Conservation (phyloP, 495 filamentous ascomycete species). For the Tuber brumale region DNA sequence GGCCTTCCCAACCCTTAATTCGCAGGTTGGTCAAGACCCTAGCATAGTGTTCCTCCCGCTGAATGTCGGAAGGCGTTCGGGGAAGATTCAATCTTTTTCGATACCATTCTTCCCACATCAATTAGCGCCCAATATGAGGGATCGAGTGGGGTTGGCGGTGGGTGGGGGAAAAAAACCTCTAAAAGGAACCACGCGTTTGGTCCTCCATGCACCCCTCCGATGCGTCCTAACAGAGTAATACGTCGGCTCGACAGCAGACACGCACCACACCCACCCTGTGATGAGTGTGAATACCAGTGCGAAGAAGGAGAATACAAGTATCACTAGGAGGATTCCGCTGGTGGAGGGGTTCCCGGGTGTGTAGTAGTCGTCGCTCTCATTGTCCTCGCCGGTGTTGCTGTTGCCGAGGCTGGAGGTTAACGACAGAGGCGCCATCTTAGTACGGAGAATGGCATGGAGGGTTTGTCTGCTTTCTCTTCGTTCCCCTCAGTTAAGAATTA, state of each 20-base stretch:
- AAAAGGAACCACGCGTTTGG: slow-evolving; percentile 27
- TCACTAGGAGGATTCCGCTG: slow-evolving; percentile 32
- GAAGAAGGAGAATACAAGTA: slow-evolving; percentile 34
- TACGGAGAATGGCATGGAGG: not conserved
- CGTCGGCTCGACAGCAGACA: slow-evolving; percentile 22
- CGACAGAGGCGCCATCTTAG: not conserved
- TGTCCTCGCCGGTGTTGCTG: not conserved
- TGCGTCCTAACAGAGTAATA: slow-evolving; percentile 25
- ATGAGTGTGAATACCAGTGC: slow-evolving; percentile 35
- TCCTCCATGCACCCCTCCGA: slow-evolving; percentile 16
- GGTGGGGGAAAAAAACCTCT: slow-evolving; percentile 20
- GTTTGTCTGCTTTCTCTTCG: not conserved
- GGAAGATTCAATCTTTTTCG: slow-evolving; percentile 20
- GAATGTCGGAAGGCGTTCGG: slow-evolving; percentile 19
- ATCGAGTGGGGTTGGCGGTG: slow-evolving; percentile 5
- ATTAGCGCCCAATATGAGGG: not conserved
- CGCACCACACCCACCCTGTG: slow-evolving; percentile 38
- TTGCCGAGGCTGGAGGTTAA: not conserved
- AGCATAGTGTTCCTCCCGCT: slow-evolving; percentile 20
- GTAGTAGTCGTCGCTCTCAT: not conserved
- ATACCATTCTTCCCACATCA: slow-evolving; percentile 26
- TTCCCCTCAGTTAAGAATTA: not conserved
- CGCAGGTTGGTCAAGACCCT: slow-evolving; percentile 18
- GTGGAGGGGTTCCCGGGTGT: slow-evolving; percentile 1
- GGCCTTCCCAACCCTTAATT: slow-evolving; percentile 21